phyloP scores from a whole-genome alignment of 1,139 yeast genomes.

The Debaryomyces robertsiae region DNA sequence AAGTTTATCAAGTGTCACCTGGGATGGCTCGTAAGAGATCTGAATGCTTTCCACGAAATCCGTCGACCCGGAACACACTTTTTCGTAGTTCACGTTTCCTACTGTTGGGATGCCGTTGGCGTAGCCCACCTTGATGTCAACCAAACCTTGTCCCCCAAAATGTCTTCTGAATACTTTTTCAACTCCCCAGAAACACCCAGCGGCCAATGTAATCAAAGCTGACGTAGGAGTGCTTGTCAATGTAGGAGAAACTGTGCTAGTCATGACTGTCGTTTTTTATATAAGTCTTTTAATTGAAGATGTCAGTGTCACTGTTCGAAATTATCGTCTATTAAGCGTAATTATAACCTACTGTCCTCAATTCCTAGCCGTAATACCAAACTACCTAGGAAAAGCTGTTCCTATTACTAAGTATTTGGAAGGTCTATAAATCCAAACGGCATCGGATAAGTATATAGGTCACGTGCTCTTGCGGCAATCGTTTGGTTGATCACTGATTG shows the following conservation, averaged over 20 bases:
- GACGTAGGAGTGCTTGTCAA: slow-evolving; percentile 41
- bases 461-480: slow-evolving; percentile 3
- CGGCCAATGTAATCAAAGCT: slow-evolving; percentile 64
- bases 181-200: slow-evolving; percentile 96
- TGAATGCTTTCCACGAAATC: slow-evolving; percentile 79
- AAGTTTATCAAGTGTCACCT: slow-evolving; percentile 59
- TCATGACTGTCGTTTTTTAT: slow-evolving; percentile 10
- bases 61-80: slow-evolving; percentile 77
- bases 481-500: too few species aligned
- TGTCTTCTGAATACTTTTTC: slow-evolving; percentile 80
- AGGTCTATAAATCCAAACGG: slow-evolving; percentile 1
- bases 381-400: neutral
- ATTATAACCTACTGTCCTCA: neutral
- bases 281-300: neutral
- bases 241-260: slow-evolving; percentile 36
- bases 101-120: slow-evolving; percentile 67
- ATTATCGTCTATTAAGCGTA: neutral
- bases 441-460: neutral
- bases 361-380: neutral
- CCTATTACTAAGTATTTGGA: neutral
- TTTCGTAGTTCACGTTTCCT: slow-evolving; percentile 65
- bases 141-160: slow-evolving; percentile 60
- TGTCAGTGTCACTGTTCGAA: too few species aligned
- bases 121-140: slow-evolving; percentile 84
- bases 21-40: slow-evolving; percentile 73